phyloP scores from a whole-genome alignment of 306 rosid genomes.

The Trichosanthes truncata region DNA sequence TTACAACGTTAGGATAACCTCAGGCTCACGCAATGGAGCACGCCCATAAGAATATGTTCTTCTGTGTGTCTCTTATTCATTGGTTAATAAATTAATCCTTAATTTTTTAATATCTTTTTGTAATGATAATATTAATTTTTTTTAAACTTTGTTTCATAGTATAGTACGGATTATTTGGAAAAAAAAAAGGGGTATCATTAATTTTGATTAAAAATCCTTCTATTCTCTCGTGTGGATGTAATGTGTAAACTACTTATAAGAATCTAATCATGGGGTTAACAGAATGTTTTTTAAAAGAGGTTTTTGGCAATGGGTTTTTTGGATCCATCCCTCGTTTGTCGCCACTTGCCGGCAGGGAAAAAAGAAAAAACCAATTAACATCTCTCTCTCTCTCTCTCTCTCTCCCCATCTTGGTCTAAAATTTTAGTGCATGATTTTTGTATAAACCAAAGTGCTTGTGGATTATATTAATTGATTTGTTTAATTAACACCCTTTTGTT shows the following conservation, averaged over 20 bases:
- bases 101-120: background rate
- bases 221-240: background rate
- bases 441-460: background rate
- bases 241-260: background rate
- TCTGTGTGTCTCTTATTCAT: background rate
- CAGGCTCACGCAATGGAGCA: constrained; percentile 3
- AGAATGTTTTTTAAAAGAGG: background rate
- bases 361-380: background rate
- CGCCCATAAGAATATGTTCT: background rate
- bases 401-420: constrained; percentile 8
- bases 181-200: background rate
- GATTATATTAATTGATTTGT: background rate
- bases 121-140: background rate
- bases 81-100: background rate
- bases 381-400: too few species aligned
- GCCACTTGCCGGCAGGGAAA: constrained; percentile 9
- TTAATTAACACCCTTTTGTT: background rate
- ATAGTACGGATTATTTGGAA: too few species aligned
- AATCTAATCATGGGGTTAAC: constrained; percentile 6
- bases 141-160: background rate
- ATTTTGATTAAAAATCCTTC: background rate
- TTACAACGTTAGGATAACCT: constrained; percentile 9
- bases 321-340: constrained; percentile 2
- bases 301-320: background rate
- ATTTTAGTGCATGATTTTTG: background rate